These are phyloP conservation scores for Crithidia brevicula DNA, from an alignment of 208 protist species.

Conservation along the genomic window DNA sequence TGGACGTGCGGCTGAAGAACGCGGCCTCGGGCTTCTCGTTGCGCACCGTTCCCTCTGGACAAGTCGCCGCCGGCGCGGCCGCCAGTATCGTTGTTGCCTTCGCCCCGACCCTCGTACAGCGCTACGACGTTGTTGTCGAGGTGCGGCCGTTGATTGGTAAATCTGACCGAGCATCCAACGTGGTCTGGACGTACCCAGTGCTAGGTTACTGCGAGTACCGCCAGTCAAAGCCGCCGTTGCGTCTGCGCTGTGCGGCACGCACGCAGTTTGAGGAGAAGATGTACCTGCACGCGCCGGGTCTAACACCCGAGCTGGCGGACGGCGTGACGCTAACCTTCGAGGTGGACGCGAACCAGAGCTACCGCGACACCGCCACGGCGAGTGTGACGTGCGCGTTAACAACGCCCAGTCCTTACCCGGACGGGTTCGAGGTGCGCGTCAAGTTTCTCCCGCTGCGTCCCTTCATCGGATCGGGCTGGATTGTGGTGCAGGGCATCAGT, in stretches of 20 bases:
- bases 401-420: constrained; percentile 21
- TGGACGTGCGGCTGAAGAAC: constrained; percentile 39
- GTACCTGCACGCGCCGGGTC: constrained; percentile 50
- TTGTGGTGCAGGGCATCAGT: constrained; percentile 53
- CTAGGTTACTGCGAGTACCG: constrained; percentile 80
- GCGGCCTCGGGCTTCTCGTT: constrained; percentile 44
- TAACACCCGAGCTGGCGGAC: constrained; percentile 35
- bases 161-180: constrained; percentile 31
- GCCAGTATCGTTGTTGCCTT: constrained; percentile 68
- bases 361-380: constrained; percentile 36
- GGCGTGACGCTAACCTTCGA: constrained; percentile 41
- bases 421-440: constrained; percentile 55
- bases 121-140: constrained; percentile 59
- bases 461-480: constrained; percentile 67
- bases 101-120: constrained; percentile 59
- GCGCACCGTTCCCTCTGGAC: constrained; percentile 14
- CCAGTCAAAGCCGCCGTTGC: constrained; percentile 46
- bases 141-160: constrained; percentile 44
- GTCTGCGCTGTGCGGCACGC: constrained; percentile 65
- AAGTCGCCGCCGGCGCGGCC: constrained; percentile 48
- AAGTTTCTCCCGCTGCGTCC: constrained; percentile 83
- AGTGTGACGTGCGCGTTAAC: constrained; percentile 48
- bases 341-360: constrained; percentile 53
- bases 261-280: constrained; percentile 55
- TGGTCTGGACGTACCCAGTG: constrained; percentile 84